Percentiles rank a stretch among this genome's conserved stretches.
These are phyloP conservation scores for Termitomyces heimii DNA, from an alignment of 768 basidiomycete genomes.

Conservation along the genomic window DNA sequence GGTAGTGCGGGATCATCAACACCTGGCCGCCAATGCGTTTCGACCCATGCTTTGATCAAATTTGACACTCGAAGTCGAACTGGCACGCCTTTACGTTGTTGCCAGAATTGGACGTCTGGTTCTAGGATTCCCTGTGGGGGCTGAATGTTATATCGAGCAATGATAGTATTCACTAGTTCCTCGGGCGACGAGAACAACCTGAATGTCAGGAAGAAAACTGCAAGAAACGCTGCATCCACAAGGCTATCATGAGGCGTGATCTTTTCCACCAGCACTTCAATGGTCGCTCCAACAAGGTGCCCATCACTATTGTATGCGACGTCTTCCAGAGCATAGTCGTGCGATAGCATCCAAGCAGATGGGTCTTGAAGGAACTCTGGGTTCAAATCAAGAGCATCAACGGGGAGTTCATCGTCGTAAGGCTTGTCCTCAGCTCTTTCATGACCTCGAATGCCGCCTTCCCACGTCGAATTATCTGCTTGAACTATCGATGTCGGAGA, in stretches of 20 bases:
- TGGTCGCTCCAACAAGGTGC: slow-evolving; percentile 83
- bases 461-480: slow-evolving; percentile 56
- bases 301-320: slow-evolving; percentile 90
- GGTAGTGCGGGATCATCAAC: slow-evolving; percentile 64
- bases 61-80: slow-evolving; percentile 89
- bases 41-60: slow-evolving; percentile 92
- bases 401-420: slow-evolving; percentile 44
- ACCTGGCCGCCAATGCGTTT: slow-evolving; percentile 80
- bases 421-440: slow-evolving; percentile 48
- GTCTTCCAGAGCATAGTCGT: slow-evolving; percentile 80
- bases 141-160: slow-evolving; percentile 77
- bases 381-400: slow-evolving; percentile 40
- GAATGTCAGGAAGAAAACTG: slow-evolving; percentile 95
- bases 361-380: slow-evolving; percentile 35
- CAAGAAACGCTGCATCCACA: slow-evolving; percentile 81
- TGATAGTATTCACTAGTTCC: slow-evolving; percentile 71
- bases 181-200: slow-evolving; percentile 79
- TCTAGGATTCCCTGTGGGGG: slow-evolving; percentile 53
- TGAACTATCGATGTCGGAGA: slow-evolving; percentile 49
- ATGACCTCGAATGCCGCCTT: slow-evolving; percentile 36
- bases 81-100: slow-evolving; percentile 82
- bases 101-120: slow-evolving; percentile 69
- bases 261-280: slow-evolving; percentile 89
- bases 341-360: slow-evolving; percentile 50
- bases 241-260: slow-evolving; percentile 94